These are phyloP conservation scores for Nakazawaea molendinolei DNA, from an alignment of 805 yeast species.

Conservation along the genomic window DNA sequence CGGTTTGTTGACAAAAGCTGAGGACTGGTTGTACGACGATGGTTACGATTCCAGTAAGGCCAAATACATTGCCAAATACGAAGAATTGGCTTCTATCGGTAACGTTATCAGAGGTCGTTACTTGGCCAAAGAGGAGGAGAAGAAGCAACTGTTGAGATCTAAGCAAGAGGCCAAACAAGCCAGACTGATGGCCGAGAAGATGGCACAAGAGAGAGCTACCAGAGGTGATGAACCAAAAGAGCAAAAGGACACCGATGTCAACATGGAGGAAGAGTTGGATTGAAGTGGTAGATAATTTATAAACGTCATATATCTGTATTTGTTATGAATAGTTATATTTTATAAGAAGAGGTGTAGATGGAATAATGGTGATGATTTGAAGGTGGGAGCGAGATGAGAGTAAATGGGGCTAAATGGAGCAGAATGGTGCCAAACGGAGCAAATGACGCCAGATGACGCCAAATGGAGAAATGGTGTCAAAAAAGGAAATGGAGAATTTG, in stretches of 20 bases:
- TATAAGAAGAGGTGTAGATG: constrained; percentile 1
- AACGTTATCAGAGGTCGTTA: constrained; percentile 95
- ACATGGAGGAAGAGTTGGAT: constrained; percentile 27
- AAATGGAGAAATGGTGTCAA: too few species aligned
- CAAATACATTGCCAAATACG: constrained; percentile 94
- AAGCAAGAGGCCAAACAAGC: constrained; percentile 84
- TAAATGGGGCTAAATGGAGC: background rate
- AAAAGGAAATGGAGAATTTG: too few species aligned
- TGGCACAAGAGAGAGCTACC: constrained; percentile 73
- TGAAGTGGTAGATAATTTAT: constrained; percentile 12
- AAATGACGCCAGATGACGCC: too few species aligned
- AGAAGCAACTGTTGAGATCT: constrained; percentile 79
- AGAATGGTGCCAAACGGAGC: too few species aligned
- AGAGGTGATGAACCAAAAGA: constrained; percentile 27
- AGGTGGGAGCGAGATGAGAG: background rate
- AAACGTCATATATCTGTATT: background rate
- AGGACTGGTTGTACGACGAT: constrained; percentile 97
- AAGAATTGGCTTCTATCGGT: constrained; percentile 92
- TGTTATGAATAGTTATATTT: background rate
- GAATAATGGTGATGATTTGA: too few species aligned
- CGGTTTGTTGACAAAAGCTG: constrained; percentile 73
- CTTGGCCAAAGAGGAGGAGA: constrained; percentile 90
- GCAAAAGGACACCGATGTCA: constrained; percentile 30
- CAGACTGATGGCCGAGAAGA: constrained; percentile 75
- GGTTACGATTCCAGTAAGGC: constrained; percentile 97